A percentile compares a stretch with the other conserved stretches of the same genome.
Conservation (phyloP, 129 eudicot genomes). For the Flaveria bidentis region DNA sequence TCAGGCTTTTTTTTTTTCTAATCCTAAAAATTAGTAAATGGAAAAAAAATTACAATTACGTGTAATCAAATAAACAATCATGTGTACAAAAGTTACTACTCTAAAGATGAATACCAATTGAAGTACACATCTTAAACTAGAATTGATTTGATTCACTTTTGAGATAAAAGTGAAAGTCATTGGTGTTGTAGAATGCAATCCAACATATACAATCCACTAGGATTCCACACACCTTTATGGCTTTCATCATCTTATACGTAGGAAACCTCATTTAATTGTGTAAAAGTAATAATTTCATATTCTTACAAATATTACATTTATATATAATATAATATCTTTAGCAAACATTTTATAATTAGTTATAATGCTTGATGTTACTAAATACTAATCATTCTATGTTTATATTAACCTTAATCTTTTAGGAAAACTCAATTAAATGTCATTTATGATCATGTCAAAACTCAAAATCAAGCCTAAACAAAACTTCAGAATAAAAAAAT, state of each 20-base stretch:
- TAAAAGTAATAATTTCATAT: not conserved
- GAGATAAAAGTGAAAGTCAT: not conserved
- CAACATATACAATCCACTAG: conserved; percentile 8
- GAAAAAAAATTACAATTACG: too few relatives aligned
- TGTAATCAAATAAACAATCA: too few relatives aligned
- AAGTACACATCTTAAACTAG: conserved; percentile 12
- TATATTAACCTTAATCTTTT: not conserved
- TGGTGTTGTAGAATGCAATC: not conserved
- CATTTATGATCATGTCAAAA: not conserved
- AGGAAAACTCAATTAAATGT: not conserved
- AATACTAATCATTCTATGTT: not conserved
- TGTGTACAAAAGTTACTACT: not conserved
- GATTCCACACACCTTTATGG: conserved; percentile 1
- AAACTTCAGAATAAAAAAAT: not conserved
- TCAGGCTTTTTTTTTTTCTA: too few relatives aligned
- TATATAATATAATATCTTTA: not conserved
- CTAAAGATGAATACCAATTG: not conserved
- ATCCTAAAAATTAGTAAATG: too few relatives aligned
- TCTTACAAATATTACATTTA: not conserved
- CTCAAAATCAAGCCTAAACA: too few relatives aligned
- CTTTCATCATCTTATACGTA: conserved; percentile 1
- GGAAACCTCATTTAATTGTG: not conserved
- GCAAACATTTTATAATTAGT: not conserved
- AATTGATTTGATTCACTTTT: not conserved
- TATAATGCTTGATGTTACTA: not conserved